phyloP scores from a whole-genome alignment of 202 grass and related monocot species.

The Bolboschoenoplectus hybrid region DNA sequence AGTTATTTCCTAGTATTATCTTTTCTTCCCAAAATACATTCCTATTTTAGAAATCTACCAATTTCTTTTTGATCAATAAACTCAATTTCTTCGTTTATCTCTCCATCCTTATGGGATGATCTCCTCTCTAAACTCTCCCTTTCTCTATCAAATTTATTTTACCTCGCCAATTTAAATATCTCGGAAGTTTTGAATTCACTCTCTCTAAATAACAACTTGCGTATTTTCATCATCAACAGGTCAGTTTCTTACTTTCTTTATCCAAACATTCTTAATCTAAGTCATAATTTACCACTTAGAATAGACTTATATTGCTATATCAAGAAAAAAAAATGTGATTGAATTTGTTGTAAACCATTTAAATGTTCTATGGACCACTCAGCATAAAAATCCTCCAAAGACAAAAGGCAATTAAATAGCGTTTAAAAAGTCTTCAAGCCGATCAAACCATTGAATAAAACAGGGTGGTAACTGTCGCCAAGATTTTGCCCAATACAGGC shows the following conservation, averaged over 20 bases:
- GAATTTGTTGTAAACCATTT: not conserved
- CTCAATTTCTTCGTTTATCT: not conserved
- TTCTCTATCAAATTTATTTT: slow-evolving; percentile 17
- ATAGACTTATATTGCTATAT: not conserved
- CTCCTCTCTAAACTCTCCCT: not conserved
- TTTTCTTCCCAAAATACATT: not conserved
- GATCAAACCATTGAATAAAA: not conserved
- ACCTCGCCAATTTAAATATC: not conserved
- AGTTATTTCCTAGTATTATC: not conserved
- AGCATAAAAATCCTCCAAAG: not conserved
- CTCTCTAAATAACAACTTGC: not conserved
- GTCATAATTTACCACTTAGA: slow-evolving; percentile 8
- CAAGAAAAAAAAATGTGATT: not conserved
- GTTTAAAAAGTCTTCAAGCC: not conserved
- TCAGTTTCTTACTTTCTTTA: slow-evolving; percentile 4
- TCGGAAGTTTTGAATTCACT: not conserved
- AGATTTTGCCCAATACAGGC: not conserved
- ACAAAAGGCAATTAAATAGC: not conserved
- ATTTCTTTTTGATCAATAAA: not conserved
- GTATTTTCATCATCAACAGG: not conserved
- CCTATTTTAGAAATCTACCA: not conserved
- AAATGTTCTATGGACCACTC: not conserved
- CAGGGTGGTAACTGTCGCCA: not conserved
- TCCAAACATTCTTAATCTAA: not conserved
- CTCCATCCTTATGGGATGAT: not conserved